phyloP scores from a whole-genome alignment of 1,284 basidiomycete species.

The Erythrobasidium hasegawianum region DNA sequence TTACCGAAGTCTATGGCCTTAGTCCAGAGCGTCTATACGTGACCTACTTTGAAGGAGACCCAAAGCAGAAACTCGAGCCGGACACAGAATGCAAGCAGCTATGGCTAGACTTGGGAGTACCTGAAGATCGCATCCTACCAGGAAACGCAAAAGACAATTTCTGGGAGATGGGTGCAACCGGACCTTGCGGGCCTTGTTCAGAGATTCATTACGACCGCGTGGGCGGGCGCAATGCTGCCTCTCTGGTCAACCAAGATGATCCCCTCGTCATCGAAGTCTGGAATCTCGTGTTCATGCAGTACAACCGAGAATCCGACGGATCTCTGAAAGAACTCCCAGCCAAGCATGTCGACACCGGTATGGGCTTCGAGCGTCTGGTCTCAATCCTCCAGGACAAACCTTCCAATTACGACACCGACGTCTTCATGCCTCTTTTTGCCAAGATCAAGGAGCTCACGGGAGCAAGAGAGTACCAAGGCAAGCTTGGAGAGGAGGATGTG shows the following conservation, averaged over 20 bases:
- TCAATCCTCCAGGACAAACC: slow-evolving; percentile 84
- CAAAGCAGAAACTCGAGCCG: slow-evolving; percentile 75
- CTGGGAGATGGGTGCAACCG: slow-evolving; percentile 99
- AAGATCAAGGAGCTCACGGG: slow-evolving; percentile 86
- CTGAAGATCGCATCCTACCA: slow-evolving; percentile 84
- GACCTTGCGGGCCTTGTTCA: slow-evolving; percentile 95
- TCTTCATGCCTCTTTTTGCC: slow-evolving; percentile 83
- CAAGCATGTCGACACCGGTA: slow-evolving; percentile 96
- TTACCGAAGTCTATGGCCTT: slow-evolving; percentile 83
- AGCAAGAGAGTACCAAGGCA: slow-evolving; percentile 79
- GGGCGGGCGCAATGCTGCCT: slow-evolving; percentile 83
- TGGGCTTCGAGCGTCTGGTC: slow-evolving; percentile 97
- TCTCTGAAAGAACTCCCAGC: slow-evolving; percentile 75
- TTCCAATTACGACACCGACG: slow-evolving; percentile 97
- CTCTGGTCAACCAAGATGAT: slow-evolving; percentile 91
- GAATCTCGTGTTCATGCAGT: slow-evolving; percentile 99
- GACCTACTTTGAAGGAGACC: slow-evolving; percentile 95
- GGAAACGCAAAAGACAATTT: slow-evolving; percentile 98
- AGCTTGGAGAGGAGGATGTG: slow-evolving; percentile 83
- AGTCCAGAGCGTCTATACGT: slow-evolving; percentile 91
- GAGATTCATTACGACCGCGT: slow-evolving; percentile 97
- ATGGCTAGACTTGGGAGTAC: slow-evolving; percentile 82
- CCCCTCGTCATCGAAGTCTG: slow-evolving; percentile 96
- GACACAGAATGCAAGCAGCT: slow-evolving; percentile 77
- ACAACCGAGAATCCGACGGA: slow-evolving; percentile 88